Evolutionary conservation across 495 filamentous ascomycete species (phyloP), one percentile per base, ranked within the genome.

Genomic region (Penicillium fimorum): DNA sequence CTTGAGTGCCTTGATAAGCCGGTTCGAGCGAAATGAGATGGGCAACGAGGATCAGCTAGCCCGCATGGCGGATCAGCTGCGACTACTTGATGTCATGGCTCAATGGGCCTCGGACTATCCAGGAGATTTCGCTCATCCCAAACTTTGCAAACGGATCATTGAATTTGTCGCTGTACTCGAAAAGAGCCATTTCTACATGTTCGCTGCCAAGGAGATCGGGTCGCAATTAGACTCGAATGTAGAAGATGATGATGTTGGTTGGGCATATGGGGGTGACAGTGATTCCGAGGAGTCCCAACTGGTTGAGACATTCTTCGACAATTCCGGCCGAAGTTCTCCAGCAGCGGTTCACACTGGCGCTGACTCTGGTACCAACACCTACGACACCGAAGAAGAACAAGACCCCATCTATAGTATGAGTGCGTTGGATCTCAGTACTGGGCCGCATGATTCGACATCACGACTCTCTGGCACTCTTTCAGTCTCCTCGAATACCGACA

Each of bases 51-150:
- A 81, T 43, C 76, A 81, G 41, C 77, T 96, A 15, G 83, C 84
- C 52, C 87, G 84, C 58, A 91, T 86, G 32, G 82, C 85, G 6
- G 79, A 82, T n/a, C 93, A 98, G 72, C 78, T 92, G 57, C 82
- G 92, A 48, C 86, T 91, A 41, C 83, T 97, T 42, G 85, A 86
- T 54, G 81, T 92, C n/a, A 72, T 97, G 51, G 87, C 90, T 6
- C 89, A 89, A 63, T 98, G 94, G 94, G 82, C 92, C 2, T 83
- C 85, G n/a, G 81, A 83, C 29, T 96, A 97, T 72, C 91, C 94
- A 0, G 93, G 90, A 3, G 94, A 98, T 71, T 95, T 97, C 75
- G 89, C 91, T 0, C 82, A 88, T 61, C 84, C 87, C n/a, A 80
- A 80, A 50, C 94, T 91, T 10, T 84, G 84, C 52, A 82, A 80